Conservation (phyloP, 768 basidiomycete species). For the Psilocybe cyanescens region DNA sequence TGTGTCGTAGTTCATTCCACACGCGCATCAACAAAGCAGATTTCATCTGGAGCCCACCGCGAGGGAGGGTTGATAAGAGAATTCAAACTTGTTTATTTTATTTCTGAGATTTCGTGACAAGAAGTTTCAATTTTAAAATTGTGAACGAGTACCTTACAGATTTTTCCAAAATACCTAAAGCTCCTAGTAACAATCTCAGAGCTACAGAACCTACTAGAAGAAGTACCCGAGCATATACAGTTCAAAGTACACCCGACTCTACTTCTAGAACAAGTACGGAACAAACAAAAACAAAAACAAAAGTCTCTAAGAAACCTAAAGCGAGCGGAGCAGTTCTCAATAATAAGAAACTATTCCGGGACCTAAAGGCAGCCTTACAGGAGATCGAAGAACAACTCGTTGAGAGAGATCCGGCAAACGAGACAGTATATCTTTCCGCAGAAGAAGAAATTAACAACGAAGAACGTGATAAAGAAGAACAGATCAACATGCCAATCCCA, state of each 20-base stretch:
- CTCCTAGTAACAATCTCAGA: not conserved
- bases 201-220: too few species aligned
- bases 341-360: too few species aligned
- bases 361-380: too few species aligned
- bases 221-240: not conserved
- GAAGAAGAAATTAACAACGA: not conserved
- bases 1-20: too few species aligned
- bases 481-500: not conserved
- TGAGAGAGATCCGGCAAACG: too few species aligned
- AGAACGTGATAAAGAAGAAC: too few species aligned
- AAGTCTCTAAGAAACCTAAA: not conserved
- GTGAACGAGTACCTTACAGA: too few species aligned
- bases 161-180: not conserved
- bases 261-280: not conserved
- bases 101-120: not conserved
- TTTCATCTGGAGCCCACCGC: slow-evolving; percentile 9
- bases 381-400: too few species aligned
- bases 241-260: not conserved
- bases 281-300: not conserved
- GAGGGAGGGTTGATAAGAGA: slow-evolving; percentile 5
- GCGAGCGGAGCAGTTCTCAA: too few species aligned
- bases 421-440: too few species aligned
- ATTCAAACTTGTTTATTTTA: not conserved
- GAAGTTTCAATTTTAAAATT: not conserved
- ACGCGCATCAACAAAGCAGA: too few species aligned